Evolutionary conservation across 305 asterid genomes (phyloP).

Genomic region (Rubia peregrina): DNA sequence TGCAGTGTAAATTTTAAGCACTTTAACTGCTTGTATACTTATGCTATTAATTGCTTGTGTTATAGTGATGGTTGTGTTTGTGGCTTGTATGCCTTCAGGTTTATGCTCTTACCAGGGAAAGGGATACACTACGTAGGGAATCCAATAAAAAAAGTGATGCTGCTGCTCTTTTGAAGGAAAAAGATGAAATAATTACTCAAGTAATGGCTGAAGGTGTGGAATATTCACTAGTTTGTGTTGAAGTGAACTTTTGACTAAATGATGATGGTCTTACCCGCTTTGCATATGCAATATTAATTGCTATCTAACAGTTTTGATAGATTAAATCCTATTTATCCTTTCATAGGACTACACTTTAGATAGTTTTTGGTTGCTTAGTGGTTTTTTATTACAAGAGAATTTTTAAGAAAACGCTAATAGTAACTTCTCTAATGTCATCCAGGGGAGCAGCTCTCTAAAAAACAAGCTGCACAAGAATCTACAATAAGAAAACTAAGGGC

Average conservation of each 20-base stretch:
- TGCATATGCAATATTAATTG: constrained; percentile 1
- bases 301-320: not conserved
- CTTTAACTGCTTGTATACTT: not conserved
- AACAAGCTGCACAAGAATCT: constrained; percentile 94
- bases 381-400: constrained; percentile 7
- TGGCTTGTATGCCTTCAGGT: constrained; percentile 44
- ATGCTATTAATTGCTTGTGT: not conserved
- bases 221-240: constrained; percentile 10
- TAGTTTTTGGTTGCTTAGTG: not conserved
- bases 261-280: constrained; percentile 1
- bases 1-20: not conserved
- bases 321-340: not conserved
- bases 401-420: constrained; percentile 10
- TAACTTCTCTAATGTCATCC: constrained; percentile 27
- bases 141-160: constrained; percentile 83
- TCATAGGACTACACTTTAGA: not conserved
- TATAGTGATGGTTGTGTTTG: constrained; percentile 10
- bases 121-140: constrained; percentile 90
- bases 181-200: constrained; percentile 89
- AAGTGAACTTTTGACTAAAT: not conserved
- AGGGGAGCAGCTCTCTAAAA: constrained; percentile 95
- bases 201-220: constrained; percentile 92
- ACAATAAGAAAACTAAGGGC: constrained; percentile 86
- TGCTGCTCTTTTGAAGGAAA: constrained; percentile 91
- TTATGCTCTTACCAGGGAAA: constrained; percentile 78